Percentiles rank a stretch among this genome's conserved stretches.
These are phyloP conservation scores for Populus tremula DNA, from an alignment of 345 rosid genomes.

Conservation along the genomic window DNA sequence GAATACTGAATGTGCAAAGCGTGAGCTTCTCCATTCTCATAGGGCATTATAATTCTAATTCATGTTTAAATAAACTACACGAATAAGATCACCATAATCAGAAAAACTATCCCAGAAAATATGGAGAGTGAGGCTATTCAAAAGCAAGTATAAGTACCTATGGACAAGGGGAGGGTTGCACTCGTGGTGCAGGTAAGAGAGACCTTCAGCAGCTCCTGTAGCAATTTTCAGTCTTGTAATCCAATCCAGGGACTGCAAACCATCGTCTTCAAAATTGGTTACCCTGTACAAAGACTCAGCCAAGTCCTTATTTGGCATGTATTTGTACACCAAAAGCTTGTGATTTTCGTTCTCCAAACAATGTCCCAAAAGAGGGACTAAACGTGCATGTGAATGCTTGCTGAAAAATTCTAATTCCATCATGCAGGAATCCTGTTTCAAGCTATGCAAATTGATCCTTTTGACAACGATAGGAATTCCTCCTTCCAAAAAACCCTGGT, in stretches of 20 bases:
- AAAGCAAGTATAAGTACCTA: constrained; percentile 24
- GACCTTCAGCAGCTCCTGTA: constrained; percentile 34
- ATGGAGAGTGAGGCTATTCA: background rate
- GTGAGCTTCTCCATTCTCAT: background rate
- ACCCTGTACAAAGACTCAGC: constrained; percentile 23
- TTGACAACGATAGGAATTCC: constrained; percentile 20
- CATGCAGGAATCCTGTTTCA: constrained; percentile 12
- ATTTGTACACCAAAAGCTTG: constrained; percentile 26
- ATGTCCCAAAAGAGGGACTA: constrained; percentile 31
- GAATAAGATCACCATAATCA: background rate
- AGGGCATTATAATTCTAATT: background rate
- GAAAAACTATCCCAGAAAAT: background rate
- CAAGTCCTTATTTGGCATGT: constrained; percentile 30
- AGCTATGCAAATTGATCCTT: constrained; percentile 9
- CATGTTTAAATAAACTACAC: background rate
- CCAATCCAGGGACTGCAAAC: constrained; percentile 28
- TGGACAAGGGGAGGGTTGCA: constrained; percentile 36
- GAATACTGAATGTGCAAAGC: background rate
- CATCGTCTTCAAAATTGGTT: constrained; percentile 12
- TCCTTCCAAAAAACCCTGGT: constrained; percentile 21
- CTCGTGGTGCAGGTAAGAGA: constrained; percentile 32
- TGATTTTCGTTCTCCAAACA: constrained; percentile 28
- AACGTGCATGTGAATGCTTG: constrained; percentile 23
- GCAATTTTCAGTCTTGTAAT: constrained; percentile 35
- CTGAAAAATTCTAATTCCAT: constrained; percentile 25